These are phyloP conservation scores for Xanthoconium stramineum DNA, from an alignment of 768 basidiomycete genomes.

Conservation along the genomic window DNA sequence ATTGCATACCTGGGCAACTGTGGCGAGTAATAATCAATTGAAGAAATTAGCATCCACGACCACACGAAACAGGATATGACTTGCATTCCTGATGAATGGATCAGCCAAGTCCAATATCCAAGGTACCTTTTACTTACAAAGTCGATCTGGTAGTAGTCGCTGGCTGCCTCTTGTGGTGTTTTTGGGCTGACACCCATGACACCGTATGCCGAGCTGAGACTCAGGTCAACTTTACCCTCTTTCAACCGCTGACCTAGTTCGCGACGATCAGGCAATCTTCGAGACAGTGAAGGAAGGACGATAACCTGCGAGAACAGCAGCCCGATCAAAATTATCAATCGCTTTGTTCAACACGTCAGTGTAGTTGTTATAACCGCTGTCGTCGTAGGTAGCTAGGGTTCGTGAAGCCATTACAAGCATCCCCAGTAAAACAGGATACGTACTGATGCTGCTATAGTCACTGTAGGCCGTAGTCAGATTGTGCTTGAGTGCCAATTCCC, in stretches of 20 bases:
- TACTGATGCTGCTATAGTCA: constrained; percentile 44
- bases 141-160: constrained; percentile 57
- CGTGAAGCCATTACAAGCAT: not conserved
- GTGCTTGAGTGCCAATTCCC: constrained; percentile 53
- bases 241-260: constrained; percentile 13
- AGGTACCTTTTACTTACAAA: constrained; percentile 20
- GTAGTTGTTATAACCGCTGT: constrained; percentile 48
- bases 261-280: constrained; percentile 34
- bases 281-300: constrained; percentile 33
- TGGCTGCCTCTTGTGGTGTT: constrained; percentile 45
- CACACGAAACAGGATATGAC: constrained; percentile 1
- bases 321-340: constrained; percentile 36
- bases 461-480: constrained; percentile 44
- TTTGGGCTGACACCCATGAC: constrained; percentile 45
- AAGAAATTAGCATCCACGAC: not conserved
- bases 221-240: constrained; percentile 45
- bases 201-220: constrained; percentile 52
- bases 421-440: constrained; percentile 16
- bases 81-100: constrained; percentile 26
- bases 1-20: constrained; percentile 29
- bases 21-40: not conserved
- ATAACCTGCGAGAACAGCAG: constrained; percentile 47
- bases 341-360: constrained; percentile 42
- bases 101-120: constrained; percentile 1
- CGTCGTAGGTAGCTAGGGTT: constrained; percentile 51